A percentile compares a stretch with the other conserved stretches of the same genome.
Evolutionary conservation across 164 flowering plant genomes (phyloP).

Genomic region (Protea cynaroides): DNA sequence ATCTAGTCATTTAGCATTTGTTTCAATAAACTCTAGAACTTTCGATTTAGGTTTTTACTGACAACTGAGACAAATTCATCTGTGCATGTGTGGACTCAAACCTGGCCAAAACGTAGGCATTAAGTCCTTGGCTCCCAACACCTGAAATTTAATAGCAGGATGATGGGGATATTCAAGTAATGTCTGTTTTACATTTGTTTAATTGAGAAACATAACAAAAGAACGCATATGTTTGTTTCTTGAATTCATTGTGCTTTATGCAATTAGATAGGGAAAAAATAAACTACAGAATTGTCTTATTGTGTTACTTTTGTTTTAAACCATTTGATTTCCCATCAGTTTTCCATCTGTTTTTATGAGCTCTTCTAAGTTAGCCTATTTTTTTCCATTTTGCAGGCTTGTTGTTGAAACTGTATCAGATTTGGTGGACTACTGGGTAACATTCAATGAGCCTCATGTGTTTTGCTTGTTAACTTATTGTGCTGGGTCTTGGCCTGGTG

Average conservation of each 20-base stretch:
- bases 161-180: background rate
- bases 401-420: slow-evolving; percentile 76
- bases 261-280: too few species aligned
- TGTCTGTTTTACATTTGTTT: background rate
- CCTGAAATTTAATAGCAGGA: background rate
- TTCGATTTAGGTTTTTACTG: background rate
- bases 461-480: slow-evolving; percentile 88
- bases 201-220: background rate
- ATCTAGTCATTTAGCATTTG: too few species aligned
- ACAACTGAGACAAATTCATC: too few species aligned
- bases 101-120: background rate
- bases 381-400: slow-evolving; percentile 54
- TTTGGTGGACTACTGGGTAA: slow-evolving; percentile 89
- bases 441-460: slow-evolving; percentile 97
- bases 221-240: too few species aligned
- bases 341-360: background rate
- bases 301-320: background rate
- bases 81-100: background rate
- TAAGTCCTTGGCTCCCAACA: background rate
- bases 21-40: background rate
- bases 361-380: background rate
- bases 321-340: background rate
- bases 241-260: background rate
- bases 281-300: background rate
- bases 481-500: slow-evolving; percentile 99